Conservation (phyloP, 169 alveolate genomes). For the Plasmodium inui region DNA sequence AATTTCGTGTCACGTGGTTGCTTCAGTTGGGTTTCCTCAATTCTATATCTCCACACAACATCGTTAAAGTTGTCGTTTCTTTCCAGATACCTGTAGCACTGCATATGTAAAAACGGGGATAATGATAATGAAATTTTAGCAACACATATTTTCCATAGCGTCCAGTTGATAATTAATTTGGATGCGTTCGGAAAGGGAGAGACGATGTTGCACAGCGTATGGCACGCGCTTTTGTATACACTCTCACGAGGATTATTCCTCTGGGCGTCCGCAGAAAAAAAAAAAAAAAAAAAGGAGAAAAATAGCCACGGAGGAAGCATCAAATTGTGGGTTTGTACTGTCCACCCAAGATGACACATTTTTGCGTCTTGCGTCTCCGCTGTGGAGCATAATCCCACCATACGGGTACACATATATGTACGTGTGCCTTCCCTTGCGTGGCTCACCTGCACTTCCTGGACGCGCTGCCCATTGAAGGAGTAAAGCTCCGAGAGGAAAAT, state of each 20-base stretch:
- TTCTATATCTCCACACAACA: conserved; percentile 41
- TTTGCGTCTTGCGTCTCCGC: not conserved
- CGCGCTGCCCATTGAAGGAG: conserved; percentile 18
- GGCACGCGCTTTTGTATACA: not conserved
- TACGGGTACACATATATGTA: not conserved
- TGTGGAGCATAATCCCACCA: too few species aligned
- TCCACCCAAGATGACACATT: not conserved
- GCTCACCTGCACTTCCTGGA: conserved; percentile 17
- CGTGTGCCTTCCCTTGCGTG: not conserved
- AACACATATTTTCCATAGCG: not conserved
- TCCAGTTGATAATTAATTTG: not conserved
- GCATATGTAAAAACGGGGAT: conserved; percentile 2
- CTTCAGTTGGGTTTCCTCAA: conserved; percentile 15
- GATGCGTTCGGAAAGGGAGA: not conserved
- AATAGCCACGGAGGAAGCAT: not conserved
- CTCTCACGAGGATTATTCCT: not conserved
- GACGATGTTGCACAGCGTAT: not conserved
- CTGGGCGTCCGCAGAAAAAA: not conserved
- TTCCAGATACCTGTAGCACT: conserved; percentile 67
- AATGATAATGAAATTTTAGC: not conserved
- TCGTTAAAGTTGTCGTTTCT: conserved; percentile 50
- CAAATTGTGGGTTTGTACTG: not conserved
- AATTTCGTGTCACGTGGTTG: not conserved
- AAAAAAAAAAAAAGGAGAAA: not conserved
- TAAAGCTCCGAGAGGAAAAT: conserved; percentile 57